Conservation (phyloP, 495 filamentous ascomycete species). For the Lasiosphaeris hirsuta region DNA sequence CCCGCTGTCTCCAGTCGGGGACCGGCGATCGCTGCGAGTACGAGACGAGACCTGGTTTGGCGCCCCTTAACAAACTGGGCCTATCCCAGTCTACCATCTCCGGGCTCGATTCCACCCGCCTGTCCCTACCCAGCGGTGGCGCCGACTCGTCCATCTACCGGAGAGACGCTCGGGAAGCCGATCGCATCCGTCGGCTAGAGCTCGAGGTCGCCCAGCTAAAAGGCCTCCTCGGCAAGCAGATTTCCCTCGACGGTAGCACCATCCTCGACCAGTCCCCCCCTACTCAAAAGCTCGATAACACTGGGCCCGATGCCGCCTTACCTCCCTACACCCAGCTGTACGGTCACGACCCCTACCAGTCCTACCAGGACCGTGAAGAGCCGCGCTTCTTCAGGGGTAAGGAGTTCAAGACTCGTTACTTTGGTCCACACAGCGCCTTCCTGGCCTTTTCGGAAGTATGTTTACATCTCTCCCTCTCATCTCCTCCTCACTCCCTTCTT, state of each 20-base stretch:
- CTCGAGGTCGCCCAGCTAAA: constrained; percentile 48
- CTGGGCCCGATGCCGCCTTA: constrained; percentile 8
- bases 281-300: constrained; percentile 14
- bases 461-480: neutral
- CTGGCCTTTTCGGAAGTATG: constrained; percentile 37
- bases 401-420: constrained; percentile 48
- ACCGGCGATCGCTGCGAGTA: constrained; percentile 48
- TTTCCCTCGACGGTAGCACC: constrained; percentile 32
- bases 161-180: constrained; percentile 37
- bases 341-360: constrained; percentile 18
- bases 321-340: constrained; percentile 23
- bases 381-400: constrained; percentile 37
- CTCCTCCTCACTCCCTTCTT: neutral
- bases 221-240: constrained; percentile 36
- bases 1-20: constrained; percentile 50
- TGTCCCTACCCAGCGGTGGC: constrained; percentile 30
- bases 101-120: constrained; percentile 28
- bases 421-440: constrained; percentile 47
- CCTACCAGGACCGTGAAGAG: constrained; percentile 30
- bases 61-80: constrained; percentile 37
- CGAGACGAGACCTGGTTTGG: constrained; percentile 45
- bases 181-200: constrained; percentile 48
- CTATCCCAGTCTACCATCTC: constrained; percentile 30
- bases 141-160: constrained; percentile 24
- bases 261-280: constrained; percentile 31